Conservation (phyloP, 257 asterid species). For the Lavandula angustifolia region DNA sequence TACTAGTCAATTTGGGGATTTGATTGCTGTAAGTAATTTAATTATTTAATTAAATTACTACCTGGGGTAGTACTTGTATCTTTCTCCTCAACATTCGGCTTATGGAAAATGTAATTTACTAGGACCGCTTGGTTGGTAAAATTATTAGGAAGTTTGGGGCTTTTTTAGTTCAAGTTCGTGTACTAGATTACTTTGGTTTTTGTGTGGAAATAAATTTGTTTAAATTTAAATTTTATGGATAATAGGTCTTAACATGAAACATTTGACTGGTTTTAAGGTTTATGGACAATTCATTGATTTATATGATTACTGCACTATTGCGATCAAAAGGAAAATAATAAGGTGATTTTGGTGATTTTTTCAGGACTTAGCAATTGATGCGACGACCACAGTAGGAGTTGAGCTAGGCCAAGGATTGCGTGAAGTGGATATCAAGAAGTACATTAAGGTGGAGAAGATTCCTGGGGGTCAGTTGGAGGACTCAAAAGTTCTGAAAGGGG, state of each 20-base stretch:
- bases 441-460: conserved; percentile 91
- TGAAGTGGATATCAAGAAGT: conserved; percentile 92
- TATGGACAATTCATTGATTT: background rate
- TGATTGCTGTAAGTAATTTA: conserved; percentile 74
- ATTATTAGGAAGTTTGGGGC: background rate
- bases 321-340: background rate
- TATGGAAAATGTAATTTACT: background rate
- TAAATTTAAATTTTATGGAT: background rate
- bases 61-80: background rate
- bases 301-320: background rate
- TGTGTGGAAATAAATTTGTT: background rate
- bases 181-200: background rate
- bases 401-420: conserved; percentile 89
- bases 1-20: conserved; percentile 92
- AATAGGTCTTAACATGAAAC: background rate
- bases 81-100: background rate
- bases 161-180: background rate
- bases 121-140: background rate
- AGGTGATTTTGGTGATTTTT: conserved; percentile 32
- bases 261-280: background rate
- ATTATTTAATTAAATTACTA: background rate
- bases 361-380: conserved; percentile 91
- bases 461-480: conserved; percentile 98
- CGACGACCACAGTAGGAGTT: conserved; percentile 84
- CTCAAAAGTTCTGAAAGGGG: conserved; percentile 87